Evolutionary conservation across 2,329 filamentous ascomycete species (phyloP), one percentile per base, ranked within the genome.

Genomic region (Aureobasidium uvarum): DNA sequence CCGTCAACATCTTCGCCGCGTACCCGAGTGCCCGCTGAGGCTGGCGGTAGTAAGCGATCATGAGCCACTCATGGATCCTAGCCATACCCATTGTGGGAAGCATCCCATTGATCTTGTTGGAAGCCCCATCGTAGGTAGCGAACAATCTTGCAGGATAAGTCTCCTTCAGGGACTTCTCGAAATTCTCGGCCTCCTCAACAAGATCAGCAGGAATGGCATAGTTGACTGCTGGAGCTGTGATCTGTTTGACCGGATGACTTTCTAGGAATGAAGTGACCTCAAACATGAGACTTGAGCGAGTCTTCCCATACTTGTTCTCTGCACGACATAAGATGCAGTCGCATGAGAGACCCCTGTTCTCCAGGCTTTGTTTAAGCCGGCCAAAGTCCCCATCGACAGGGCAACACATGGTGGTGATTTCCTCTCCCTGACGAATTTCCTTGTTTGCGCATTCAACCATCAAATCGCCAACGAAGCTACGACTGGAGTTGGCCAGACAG

Each of bases 361-460:
- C 7, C 0, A 46, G 10, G 2, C 14, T 23, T 0, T 31, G 23
- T 8, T 46, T 33, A 1, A 31, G 41, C 18, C 36, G 28, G 1
- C 25, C 55, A 16, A 59, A 59, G 38, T 59, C 18, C 2, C 55
- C 55, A 3, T 36, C 18, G 10, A n/a, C 14, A 23, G 55, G 28
- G 16, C 18, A 31, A 20, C 36, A 59, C 38, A 31, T 33, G 14
- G 23, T 33, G 2, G 39, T 45, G 8, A 59, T 36, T 28, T 59
- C 55, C 8, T 59, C 55, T 2, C 36, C 25, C 5, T 36, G n/a
- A 5, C 16, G 2, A 28, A 59, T 59, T 5, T 36, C 5, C 41
- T 59, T 59, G 55, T 23, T 59, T 1, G 55, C 55, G n/a, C 55
- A 41, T 8, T 46, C 25, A 13, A 60, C 6, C 8, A 60, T 60